These are phyloP conservation scores for Mortierella sp. DNA, from an alignment of 371 early-diverging fungal genomes.

Conservation along the genomic window DNA sequence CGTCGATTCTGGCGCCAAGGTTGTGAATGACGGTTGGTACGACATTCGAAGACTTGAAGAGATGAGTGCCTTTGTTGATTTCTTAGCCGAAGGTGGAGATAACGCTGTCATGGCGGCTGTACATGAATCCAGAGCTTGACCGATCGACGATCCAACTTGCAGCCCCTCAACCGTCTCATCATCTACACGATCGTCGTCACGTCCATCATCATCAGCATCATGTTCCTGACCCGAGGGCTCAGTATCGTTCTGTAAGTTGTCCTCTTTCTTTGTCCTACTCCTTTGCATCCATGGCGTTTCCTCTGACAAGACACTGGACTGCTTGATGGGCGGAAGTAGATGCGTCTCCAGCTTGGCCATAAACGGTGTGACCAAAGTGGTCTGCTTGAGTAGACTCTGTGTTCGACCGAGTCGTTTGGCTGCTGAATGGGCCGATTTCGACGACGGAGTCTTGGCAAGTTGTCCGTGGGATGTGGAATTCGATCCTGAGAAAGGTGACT, in stretches of 20 bases:
- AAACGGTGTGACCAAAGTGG: not conserved
- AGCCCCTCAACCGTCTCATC: not conserved
- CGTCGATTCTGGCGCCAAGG: not conserved
- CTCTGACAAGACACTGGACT: not conserved
- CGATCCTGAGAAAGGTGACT: constrained; percentile 13
- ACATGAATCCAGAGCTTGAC: constrained; percentile 10
- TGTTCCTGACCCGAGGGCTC: not conserved
- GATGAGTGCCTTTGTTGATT: not conserved
- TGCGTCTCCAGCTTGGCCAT: not conserved
- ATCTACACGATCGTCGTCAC: not conserved
- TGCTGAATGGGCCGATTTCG: not conserved
- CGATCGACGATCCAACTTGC: not conserved
- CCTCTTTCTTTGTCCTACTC: not conserved
- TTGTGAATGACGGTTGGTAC: not conserved
- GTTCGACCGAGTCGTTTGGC: constrained; percentile 11
- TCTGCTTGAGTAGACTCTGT: constrained; percentile 18
- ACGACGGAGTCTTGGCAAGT: not conserved
- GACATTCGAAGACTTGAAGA: constrained; percentile 5
- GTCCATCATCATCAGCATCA: not conserved
- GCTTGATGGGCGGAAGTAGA: not conserved
- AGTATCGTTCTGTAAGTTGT: not conserved
- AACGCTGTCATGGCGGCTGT: constrained; percentile 23
- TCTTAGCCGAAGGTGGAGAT: constrained; percentile 25
- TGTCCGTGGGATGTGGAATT: not conserved
- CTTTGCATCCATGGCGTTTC: constrained; percentile 3